Evolutionary conservation across 768 basidiomycete species (phyloP), one percentile per base, ranked within the genome.

Genomic region (Phylloporus arenicola): DNA sequence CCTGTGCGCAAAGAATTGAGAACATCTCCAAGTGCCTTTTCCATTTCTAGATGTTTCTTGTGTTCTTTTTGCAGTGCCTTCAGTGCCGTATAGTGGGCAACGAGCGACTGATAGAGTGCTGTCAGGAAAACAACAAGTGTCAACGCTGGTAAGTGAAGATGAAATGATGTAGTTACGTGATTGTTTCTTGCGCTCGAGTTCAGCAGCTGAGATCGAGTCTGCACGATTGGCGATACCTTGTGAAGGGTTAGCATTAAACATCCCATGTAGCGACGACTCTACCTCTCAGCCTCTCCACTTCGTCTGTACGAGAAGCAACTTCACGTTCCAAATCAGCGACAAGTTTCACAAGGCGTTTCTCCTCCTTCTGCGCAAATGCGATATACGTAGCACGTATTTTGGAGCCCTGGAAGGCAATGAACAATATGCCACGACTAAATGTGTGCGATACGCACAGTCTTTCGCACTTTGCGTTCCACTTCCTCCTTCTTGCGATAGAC

Each of bases 311-410:
- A 16, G 69, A 72, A 37, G 68, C 68, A 34, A 96, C 81, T 60
- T 92, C 84, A 38, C 70, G 68, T 27, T 70, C 67, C 30, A 83
- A 61, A 24, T 75, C 68, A n/a, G 68, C 67, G 20, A 91, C 64
- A 35, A 82, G 76, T 8, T 68, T 75, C 62, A 94, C 86, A 20
- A 98, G 67, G 10, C 90, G 84, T 53, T 76, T 82, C 78, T 88
- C 88, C 77, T 98, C 96, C 69, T 88, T 90, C 53, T 84, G 78
- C 1, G 94, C 95, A 58, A 83, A 91, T 6, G 82, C 73, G 57
- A 96, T 86, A 62, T 97, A 99, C 0, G 86, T 81, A 12, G 84
- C 77, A 41, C 95, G 86, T 55, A 97, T 89, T 75, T 97, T 96
- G 11, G 90, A 76, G 30, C 94, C 95, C 89, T 95, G 55, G 13